Percentiles rank a stretch among this genome's conserved stretches.
Conservation (phyloP, 192 early-diverging fungal genomes). For the Backusella mclennaniae region DNA sequence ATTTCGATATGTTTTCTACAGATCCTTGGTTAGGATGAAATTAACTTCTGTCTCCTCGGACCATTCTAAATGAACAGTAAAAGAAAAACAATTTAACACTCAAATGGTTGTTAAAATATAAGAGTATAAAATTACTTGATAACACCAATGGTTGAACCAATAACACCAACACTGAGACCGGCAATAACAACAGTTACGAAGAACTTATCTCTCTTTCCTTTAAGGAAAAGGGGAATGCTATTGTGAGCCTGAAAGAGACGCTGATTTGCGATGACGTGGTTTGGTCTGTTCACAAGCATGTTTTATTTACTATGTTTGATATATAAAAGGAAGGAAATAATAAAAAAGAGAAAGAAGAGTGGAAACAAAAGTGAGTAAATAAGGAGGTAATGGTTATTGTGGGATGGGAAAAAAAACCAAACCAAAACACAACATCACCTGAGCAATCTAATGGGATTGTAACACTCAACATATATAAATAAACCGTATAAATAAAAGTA, state of each 20-base stretch:
- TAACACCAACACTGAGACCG: constrained; percentile 21
- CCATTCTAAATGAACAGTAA: constrained; percentile 13
- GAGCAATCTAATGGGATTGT: background rate
- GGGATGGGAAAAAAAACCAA: constrained; percentile 11
- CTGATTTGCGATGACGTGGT: constrained; percentile 23
- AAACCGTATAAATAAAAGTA: background rate
- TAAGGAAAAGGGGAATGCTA: constrained; percentile 26
- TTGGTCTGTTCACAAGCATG: constrained; percentile 20
- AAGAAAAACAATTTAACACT: background rate
- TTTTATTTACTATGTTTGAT: background rate
- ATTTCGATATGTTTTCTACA: background rate
- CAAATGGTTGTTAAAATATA: background rate
- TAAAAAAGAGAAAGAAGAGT: constrained; percentile 17
- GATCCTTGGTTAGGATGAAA: background rate
- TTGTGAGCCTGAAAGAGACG: constrained; percentile 17
- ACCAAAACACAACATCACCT: constrained; percentile 1
- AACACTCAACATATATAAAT: background rate
- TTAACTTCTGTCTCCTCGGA: constrained; percentile 4
- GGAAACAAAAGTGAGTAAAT: background rate
- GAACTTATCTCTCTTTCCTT: constrained; percentile 28
- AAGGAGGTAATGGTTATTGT: background rate
- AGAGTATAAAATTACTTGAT: constrained; percentile 8
- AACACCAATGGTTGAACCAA: constrained; percentile 11
- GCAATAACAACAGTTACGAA: constrained; percentile 17
- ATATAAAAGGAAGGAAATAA: background rate